Evolutionary conservation across 345 rosid species (phyloP).

Genomic region (Conringia planisiliqua): DNA sequence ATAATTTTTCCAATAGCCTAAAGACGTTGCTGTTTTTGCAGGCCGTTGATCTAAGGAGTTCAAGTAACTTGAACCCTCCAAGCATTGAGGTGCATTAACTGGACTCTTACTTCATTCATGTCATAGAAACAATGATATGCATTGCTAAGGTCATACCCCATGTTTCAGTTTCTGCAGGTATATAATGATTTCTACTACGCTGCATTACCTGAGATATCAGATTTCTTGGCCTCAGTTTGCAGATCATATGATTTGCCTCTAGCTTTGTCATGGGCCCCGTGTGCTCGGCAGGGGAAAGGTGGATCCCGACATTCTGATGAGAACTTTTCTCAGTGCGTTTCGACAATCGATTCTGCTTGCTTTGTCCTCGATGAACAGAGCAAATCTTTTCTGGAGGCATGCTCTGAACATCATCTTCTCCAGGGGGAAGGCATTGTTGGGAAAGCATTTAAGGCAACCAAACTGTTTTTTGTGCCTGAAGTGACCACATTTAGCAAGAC

Average conservation of each 20-base stretch:
- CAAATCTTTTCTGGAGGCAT: conserved; percentile 53
- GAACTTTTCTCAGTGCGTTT: conserved; percentile 53
- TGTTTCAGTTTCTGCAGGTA: conserved; percentile 48
- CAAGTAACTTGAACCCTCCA: conserved; percentile 49
- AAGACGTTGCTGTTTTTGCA: conserved; percentile 38
- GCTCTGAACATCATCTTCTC: conserved; percentile 81
- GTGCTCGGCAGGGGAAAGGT: conserved; percentile 56
- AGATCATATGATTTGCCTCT: conserved; percentile 55
- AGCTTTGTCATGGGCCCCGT: conserved; percentile 85
- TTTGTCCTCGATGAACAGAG: conserved; percentile 47
- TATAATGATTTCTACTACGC: conserved; percentile 44
- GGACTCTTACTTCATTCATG: conserved; percentile 7
- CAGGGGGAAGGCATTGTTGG: conserved; percentile 85
- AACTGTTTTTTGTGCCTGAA: conserved; percentile 64
- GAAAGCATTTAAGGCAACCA: conserved; percentile 52
- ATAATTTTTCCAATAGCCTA: background rate
- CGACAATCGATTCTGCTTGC: conserved; percentile 68
- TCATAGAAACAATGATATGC: conserved; percentile 9
- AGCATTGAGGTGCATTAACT: conserved; percentile 45
- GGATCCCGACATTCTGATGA: conserved; percentile 69
- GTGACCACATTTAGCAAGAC: conserved; percentile 61
- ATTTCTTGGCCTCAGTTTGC: conserved; percentile 60
- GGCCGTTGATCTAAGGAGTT: conserved; percentile 80
- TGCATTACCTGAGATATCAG: conserved; percentile 53
- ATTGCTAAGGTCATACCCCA: conserved; percentile 24